Conservation (phyloP, 345 rosid genomes). For the Dipteronia sinensis region DNA sequence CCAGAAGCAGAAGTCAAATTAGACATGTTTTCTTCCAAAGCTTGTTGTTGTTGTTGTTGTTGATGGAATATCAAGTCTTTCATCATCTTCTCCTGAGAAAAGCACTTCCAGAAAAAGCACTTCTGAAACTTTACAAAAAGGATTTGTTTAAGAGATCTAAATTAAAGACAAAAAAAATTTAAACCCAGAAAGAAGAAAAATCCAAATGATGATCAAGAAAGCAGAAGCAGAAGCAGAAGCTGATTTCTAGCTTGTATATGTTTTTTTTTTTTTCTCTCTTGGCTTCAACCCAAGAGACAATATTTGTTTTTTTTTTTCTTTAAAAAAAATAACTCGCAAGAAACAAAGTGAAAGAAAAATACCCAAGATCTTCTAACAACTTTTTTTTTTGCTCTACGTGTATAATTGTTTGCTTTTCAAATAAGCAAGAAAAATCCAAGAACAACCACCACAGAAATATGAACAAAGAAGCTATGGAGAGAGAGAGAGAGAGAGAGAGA, state of each 20-base stretch:
- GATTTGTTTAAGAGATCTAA: constrained; percentile 20
- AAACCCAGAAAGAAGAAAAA: constrained; percentile 19
- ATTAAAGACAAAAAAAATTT: constrained; percentile 18
- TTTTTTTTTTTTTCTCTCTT: constrained; percentile 45
- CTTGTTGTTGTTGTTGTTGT: constrained; percentile 33
- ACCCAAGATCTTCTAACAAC: constrained; percentile 33
- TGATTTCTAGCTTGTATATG: constrained; percentile 12
- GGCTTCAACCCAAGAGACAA: constrained; percentile 84
- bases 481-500: constrained; percentile 39
- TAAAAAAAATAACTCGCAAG: constrained; percentile 17
- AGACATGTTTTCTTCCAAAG: constrained; percentile 72
- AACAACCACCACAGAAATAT: constrained; percentile 51
- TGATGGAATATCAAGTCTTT: constrained; percentile 55
- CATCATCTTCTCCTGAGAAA: constrained; percentile 33
- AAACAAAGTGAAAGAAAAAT: constrained; percentile 21
- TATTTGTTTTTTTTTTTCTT: constrained; percentile 21
- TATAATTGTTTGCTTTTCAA: constrained; percentile 8
- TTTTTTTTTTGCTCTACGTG: constrained; percentile 25
- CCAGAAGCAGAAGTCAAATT: constrained; percentile 85
- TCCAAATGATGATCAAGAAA: constrained; percentile 15
- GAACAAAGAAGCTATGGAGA: constrained; percentile 36
- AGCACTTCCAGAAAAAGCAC: not conserved
- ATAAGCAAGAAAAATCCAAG: constrained; percentile 33
- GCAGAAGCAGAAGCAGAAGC: constrained; percentile 25
- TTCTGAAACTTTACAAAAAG: not conserved